A percentile compares a stretch with the other conserved stretches of the same genome.
Evolutionary conservation across 257 asterid genomes (phyloP).

Genomic region (Lycium barbarum): DNA sequence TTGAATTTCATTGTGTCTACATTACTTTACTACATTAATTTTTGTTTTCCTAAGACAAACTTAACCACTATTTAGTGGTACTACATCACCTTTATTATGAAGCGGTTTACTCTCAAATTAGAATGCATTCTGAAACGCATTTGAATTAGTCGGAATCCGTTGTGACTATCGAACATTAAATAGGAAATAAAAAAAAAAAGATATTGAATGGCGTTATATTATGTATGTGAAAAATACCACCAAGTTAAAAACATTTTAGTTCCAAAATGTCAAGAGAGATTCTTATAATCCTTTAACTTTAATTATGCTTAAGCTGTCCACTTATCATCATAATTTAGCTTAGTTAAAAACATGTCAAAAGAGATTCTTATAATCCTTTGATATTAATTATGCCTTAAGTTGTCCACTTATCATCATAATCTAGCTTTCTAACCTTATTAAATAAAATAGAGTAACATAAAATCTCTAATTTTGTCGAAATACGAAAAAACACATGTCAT

Average conservation of each 20-base stretch:
- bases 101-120: background rate
- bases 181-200: background rate
- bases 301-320: background rate
- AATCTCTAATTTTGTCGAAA: background rate
- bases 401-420: slow-evolving; percentile 1
- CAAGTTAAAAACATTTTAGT: background rate
- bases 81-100: background rate
- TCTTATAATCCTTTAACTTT: background rate
- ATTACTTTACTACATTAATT: background rate
- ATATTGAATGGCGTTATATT: background rate
- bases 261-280: background rate
- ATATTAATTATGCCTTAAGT: background rate
- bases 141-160: background rate
- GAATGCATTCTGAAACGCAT: background rate
- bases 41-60: background rate
- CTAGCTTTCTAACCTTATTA: background rate
- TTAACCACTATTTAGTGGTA: background rate
- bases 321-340: background rate
- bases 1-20: background rate
- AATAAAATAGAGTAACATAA: background rate
- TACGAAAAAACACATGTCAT: background rate
- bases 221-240: background rate
- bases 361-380: background rate
- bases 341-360: background rate
- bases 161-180: background rate